Conservation (phyloP, 805 yeast species). For the Lachancea fermentati region DNA sequence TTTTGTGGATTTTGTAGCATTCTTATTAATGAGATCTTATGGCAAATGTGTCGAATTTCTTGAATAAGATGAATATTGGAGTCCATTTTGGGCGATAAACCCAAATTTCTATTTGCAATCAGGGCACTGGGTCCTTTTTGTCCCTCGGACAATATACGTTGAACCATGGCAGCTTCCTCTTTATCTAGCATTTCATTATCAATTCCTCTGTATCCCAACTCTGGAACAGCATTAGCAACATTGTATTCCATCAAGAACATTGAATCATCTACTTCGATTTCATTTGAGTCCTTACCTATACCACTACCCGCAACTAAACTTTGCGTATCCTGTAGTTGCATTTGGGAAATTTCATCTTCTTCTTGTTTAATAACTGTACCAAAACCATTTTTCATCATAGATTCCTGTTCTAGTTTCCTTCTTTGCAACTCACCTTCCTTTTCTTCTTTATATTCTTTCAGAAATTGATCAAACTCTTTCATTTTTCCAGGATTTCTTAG, state of each 20-base stretch:
- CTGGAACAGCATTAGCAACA: constrained; percentile 73
- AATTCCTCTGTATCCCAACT: constrained; percentile 48
- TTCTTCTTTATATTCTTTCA: constrained; percentile 29
- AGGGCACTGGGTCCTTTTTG: constrained; percentile 32
- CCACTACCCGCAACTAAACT: constrained; percentile 10
- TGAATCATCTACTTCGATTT: constrained; percentile 48
- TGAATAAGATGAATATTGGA: constrained; percentile 76
- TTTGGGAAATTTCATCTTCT: constrained; percentile 19
- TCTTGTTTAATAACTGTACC: constrained; percentile 31
- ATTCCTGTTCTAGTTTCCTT: constrained; percentile 27
- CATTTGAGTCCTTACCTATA: constrained; percentile 37
- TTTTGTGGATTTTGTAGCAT: constrained; percentile 80
- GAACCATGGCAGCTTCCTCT: constrained; percentile 41
- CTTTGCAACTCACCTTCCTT: constrained; percentile 25
- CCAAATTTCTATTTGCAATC: constrained; percentile 42
- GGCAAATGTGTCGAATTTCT: constrained; percentile 80
- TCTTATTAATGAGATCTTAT: constrained; percentile 79
- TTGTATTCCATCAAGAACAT: constrained; percentile 79
- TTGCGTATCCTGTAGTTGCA: constrained; percentile 6
- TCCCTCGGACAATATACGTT: constrained; percentile 34
- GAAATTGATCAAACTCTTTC: constrained; percentile 44
- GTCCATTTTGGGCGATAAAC: constrained; percentile 55
- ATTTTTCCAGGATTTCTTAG: constrained; percentile 61
- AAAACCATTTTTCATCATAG: constrained; percentile 38
- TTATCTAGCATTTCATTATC: constrained; percentile 42